Base-by-base conservation (phyloP, 106 monocot species). In the Dendrobium nobile region DNA sequence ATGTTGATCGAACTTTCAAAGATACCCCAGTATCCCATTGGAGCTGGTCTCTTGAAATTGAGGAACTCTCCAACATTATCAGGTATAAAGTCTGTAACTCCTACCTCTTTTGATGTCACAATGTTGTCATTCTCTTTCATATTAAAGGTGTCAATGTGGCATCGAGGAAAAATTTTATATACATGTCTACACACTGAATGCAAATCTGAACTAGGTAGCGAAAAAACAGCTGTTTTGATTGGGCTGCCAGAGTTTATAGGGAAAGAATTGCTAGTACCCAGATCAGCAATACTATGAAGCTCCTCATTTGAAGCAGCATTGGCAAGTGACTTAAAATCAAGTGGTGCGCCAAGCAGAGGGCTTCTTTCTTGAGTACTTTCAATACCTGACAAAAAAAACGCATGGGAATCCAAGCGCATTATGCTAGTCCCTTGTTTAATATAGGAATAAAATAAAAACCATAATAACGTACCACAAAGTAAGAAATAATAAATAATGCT, bases 161-260 rank as follows among this genome's bases (percentile, higher is more conserved):
- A 72, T 45, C 42, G 79, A 75, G 84, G 78, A 33, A 88, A 58
- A 22, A 87, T 73, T 8, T 82, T 28, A 75, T 83, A 84, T 24
- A 75, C 37, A 79, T 89, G 86, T 44, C 70, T 80, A 31, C 77
- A 87, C 5, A 88, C 80, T 86, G 80, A 80, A 77, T 79, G 80
- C 51, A 88, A 20, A 78, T 48, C 80, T 59, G 85, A 85, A 79
- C 86, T 84, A 78, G 82, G 83, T 75, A 89, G 77, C 18, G 77
- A 75, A 13, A 65, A 79, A 80, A 28, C 18, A 43, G 41, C 51
- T 33, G n/a, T 41, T 18, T 19, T 26, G 28, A 8, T 44, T 54
- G 76, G 79, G 47, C 48, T 40, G 72, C 27, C 68, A 56, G 81
- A 61, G 65, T 78, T 77, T 41, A 73, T 54, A 9, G 16, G 33